Conservation (phyloP, 2,329 filamentous ascomycete species). For the Fusarium algeriense region DNA sequence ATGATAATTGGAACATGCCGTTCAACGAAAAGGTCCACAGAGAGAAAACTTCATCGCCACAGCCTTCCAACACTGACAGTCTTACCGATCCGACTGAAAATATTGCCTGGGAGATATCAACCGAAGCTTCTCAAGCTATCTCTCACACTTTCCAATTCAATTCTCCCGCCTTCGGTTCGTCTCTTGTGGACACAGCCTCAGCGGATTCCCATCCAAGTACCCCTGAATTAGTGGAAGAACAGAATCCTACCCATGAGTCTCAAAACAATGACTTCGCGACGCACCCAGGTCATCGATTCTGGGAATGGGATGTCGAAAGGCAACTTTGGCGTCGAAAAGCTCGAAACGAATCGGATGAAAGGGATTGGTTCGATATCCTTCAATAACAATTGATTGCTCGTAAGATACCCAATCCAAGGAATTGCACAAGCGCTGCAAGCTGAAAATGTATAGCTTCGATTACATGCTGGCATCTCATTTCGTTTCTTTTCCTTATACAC, state of each 20-base stretch:
- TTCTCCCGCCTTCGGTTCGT: background rate
- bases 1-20: background rate
- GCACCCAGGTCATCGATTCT: conserved; percentile 19
- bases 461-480: background rate
- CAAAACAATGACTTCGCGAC: conserved; percentile 15
- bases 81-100: background rate
- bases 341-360: conserved; percentile 6
- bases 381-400: conserved; percentile 8
- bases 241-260: background rate
- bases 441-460: background rate
- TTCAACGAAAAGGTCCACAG: background rate
- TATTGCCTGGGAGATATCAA: background rate
- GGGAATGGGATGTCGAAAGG: conserved; percentile 26
- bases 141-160: background rate
- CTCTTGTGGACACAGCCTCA: background rate
- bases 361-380: conserved; percentile 25
- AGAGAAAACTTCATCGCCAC: background rate
- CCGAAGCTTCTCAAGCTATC: background rate
- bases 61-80: background rate
- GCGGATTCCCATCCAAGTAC: background rate
- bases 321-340: conserved; percentile 22
- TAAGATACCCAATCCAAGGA: background rate
- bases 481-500: background rate
- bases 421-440: background rate
- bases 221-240: background rate